Evolutionary conservation across 225 moss, liverwort and hornwort species (phyloP).

Genomic region (Asterella californica): DNA sequence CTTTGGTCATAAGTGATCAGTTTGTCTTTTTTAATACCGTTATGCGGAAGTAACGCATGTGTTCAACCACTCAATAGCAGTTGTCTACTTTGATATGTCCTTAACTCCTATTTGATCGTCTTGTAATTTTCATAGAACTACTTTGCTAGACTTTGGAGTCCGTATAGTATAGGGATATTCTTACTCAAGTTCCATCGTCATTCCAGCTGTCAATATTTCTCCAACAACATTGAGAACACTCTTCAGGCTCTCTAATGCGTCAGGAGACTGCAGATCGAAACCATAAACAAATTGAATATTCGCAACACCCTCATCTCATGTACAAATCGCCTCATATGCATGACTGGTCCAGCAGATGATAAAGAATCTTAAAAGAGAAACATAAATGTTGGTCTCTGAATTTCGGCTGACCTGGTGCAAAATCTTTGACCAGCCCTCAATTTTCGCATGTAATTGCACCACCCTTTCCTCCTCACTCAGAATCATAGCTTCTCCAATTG

Average conservation of each 20-base stretch:
- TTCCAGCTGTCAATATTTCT: constrained; percentile 58
- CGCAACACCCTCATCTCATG: neutral
- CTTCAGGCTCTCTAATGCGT: constrained; percentile 62
- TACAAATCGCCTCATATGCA: neutral
- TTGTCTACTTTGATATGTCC: neutral
- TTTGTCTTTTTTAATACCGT: too few species aligned
- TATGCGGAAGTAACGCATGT: too few species aligned
- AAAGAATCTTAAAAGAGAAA: neutral
- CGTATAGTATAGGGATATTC: neutral
- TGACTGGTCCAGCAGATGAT: neutral
- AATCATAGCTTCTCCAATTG: constrained; percentile 60
- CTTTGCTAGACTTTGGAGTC: neutral
- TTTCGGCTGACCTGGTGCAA: constrained; percentile 45
- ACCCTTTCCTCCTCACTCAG: constrained; percentile 52
- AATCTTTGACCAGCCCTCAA: constrained; percentile 53
- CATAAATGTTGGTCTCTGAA: neutral
- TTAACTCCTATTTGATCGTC: neutral
- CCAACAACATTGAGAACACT: constrained; percentile 60
- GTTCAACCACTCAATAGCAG: neutral
- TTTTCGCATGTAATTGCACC: constrained; percentile 39
- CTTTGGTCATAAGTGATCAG: neutral
- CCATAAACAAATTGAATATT: neutral
- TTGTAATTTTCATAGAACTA: neutral
- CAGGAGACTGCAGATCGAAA: constrained; percentile 49
- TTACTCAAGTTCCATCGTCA: constrained; percentile 92